These are phyloP conservation scores for Candida verbasci DNA, from an alignment of 805 yeast species.

Conservation along the genomic window DNA sequence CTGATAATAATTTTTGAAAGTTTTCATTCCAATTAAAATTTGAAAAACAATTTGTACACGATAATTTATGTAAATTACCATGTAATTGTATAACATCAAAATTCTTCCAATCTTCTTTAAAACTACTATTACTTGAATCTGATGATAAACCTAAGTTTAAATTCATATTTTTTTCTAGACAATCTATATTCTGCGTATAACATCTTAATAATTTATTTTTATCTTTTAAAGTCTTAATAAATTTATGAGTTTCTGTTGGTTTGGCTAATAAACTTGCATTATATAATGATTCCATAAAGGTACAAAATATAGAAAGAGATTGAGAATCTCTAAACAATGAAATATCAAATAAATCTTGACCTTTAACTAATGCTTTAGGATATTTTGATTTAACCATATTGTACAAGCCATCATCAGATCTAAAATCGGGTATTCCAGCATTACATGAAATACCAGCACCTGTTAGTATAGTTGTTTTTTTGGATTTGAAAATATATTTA, in stretches of 20 bases:
- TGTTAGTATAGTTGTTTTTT: slow-evolving; percentile 65
- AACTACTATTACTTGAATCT: slow-evolving; percentile 14
- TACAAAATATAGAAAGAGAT: slow-evolving; percentile 71
- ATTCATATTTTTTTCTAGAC: slow-evolving; percentile 67
- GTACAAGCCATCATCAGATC: slow-evolving; percentile 81
- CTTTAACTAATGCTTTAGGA: slow-evolving; percentile 64
- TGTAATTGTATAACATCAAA: slow-evolving; percentile 84
- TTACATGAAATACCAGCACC: slow-evolving; percentile 97
- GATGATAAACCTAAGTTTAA: slow-evolving; percentile 50
- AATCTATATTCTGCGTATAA: slow-evolving; percentile 94
- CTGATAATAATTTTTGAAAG: slow-evolving; percentile 41
- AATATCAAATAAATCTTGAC: slow-evolving; percentile 88
- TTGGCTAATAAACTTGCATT: slow-evolving; percentile 56
- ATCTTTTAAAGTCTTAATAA: slow-evolving; percentile 57
- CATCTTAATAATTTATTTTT: slow-evolving; percentile 72
- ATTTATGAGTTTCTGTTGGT: slow-evolving; percentile 82
- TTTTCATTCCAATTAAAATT: slow-evolving; percentile 59
- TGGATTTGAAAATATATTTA: slow-evolving; percentile 46
- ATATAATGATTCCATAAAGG: slow-evolving; percentile 83
- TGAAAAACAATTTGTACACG: slow-evolving; percentile 69
- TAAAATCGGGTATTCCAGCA: slow-evolving; percentile 95
- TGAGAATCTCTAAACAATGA: slow-evolving; percentile 68
- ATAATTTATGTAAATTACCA: slow-evolving; percentile 74
- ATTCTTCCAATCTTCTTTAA: slow-evolving; percentile 50
- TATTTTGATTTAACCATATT: slow-evolving; percentile 61